Evolutionary conservation across 2,329 filamentous ascomycete genomes (phyloP).

Genomic region (Volutella citrinella): DNA sequence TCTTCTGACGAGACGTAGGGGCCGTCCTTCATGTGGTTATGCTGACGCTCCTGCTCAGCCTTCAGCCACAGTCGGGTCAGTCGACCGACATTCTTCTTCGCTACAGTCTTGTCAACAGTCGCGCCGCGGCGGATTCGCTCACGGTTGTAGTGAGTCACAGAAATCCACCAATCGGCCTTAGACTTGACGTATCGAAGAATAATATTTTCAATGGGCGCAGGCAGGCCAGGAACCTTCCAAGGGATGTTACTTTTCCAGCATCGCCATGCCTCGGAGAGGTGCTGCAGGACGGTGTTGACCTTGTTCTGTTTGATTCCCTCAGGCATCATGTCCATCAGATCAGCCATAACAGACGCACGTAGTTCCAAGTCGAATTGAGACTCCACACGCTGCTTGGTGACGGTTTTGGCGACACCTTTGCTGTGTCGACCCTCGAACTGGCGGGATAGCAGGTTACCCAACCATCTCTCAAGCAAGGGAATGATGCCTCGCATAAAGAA

Average conservation of each 20-base stretch:
- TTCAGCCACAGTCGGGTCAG: constrained; percentile 96
- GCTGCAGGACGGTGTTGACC: constrained; percentile 95
- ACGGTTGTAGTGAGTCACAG: constrained; percentile 96
- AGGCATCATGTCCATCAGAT: constrained; percentile 99
- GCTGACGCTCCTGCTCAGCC: constrained; percentile 95
- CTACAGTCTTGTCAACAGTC: constrained; percentile 97
- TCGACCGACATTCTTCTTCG: constrained; percentile 97
- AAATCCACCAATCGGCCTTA: constrained; percentile 99
- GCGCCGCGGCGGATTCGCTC: constrained; percentile 95
- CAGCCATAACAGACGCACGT: constrained; percentile 96
- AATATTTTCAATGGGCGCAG: constrained; percentile 97
- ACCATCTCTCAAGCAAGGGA: constrained; percentile 91
- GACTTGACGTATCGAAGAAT: constrained; percentile 98
- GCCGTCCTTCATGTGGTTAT: constrained; percentile 99
- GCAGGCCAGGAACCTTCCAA: constrained; percentile 96
- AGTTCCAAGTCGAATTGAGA: constrained; percentile 98
- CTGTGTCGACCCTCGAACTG: constrained; percentile 98
- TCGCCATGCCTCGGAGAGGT: constrained; percentile 96
- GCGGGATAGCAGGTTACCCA: constrained; percentile 92
- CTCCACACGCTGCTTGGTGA: constrained; percentile 98
- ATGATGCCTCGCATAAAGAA: constrained; percentile 99
- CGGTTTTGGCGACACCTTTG: constrained; percentile 98
- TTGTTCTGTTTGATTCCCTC: constrained; percentile 99
- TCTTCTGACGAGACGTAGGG: constrained; percentile 98
- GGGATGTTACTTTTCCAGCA: constrained; percentile 99